A percentile compares a stretch with the other conserved stretches of the same genome.
These are phyloP conservation scores for Gymnopus androsaceus DNA, from an alignment of 1,284 basidiomycete species.

Conservation along the genomic window DNA sequence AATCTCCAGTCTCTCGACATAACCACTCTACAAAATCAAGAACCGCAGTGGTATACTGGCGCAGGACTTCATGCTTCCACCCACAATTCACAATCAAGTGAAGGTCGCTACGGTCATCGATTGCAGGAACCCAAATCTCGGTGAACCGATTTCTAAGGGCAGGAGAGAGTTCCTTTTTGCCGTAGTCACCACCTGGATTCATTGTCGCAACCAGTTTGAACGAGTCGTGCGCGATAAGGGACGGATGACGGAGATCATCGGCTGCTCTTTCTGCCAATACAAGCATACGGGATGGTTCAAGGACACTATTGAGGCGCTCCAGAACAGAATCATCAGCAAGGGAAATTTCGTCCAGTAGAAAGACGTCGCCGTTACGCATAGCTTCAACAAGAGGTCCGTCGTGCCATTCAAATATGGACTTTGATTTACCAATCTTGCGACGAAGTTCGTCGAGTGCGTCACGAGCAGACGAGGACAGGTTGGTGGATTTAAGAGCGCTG, in stretches of 20 bases:
- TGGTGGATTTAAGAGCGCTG: conserved; percentile 34
- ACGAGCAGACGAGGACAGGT: conserved; percentile 33
- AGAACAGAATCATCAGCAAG: conserved; percentile 98
- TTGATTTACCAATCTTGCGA: conserved; percentile 46
- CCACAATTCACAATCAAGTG: conserved; percentile 77
- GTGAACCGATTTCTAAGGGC: conserved; percentile 98
- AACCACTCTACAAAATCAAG: conserved; percentile 89
- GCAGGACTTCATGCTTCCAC: conserved; percentile 68
- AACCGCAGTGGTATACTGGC: conserved; percentile 62
- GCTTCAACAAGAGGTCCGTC: conserved; percentile 94
- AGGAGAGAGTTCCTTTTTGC: conserved; percentile 98
- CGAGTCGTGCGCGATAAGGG: conserved; percentile 60
- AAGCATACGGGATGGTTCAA: conserved; percentile 88
- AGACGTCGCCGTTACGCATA: conserved; percentile 85
- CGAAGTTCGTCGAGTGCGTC: conserved; percentile 43
- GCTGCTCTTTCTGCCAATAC: conserved; percentile 94
- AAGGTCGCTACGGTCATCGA: conserved; percentile 78
- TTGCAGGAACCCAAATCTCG: conserved; percentile 96
- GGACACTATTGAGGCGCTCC: conserved; percentile 94
- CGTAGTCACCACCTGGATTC: conserved; percentile 99
- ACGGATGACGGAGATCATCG: conserved; percentile 67
- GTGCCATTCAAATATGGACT: conserved; percentile 94
- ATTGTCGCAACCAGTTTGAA: conserved; percentile 98
- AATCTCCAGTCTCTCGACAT: conserved; percentile 63
- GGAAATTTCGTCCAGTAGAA: conserved; percentile 96